phyloP scores from a whole-genome alignment of 75 land plant genomes.

The Sequoia sempervirens region DNA sequence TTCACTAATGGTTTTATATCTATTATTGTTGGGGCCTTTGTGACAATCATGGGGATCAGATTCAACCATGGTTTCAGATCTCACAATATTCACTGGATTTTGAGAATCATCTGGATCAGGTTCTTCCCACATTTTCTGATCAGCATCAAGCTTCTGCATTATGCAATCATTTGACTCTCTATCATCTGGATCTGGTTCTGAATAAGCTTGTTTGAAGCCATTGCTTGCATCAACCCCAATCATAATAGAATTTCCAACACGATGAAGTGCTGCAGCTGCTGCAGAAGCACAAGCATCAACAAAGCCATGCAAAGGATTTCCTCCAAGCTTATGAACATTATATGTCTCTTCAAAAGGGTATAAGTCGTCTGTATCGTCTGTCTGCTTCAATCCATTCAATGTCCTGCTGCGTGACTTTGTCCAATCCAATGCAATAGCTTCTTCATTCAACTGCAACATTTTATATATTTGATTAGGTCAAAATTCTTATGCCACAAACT shows the following conservation, averaged over 20 bases:
- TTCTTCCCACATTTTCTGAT: slow-evolving; percentile 4
- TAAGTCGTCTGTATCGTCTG: slow-evolving; percentile 41
- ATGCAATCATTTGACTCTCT: slow-evolving; percentile 8
- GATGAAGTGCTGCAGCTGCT: slow-evolving; percentile 66
- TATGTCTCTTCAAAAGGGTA: slow-evolving; percentile 13
- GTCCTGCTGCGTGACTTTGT: slow-evolving; percentile 77
- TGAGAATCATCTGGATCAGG: slow-evolving; percentile 47
- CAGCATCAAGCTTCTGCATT: background rate
- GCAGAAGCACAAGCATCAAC: slow-evolving; percentile 61
- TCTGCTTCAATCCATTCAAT: slow-evolving; percentile 37
- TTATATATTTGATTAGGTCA: background rate
- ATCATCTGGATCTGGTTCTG: slow-evolving; percentile 48
- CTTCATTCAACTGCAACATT: slow-evolving; percentile 72
- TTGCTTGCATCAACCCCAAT: slow-evolving; percentile 7
- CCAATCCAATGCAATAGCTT: slow-evolving; percentile 86
- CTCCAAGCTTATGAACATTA: slow-evolving; percentile 67
- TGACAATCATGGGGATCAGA: slow-evolving; percentile 40
- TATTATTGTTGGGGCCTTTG: background rate
- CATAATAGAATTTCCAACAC: slow-evolving; percentile 22
- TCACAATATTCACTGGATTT: background rate
- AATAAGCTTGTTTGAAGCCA: background rate
- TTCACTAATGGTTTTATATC: background rate
- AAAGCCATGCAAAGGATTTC: slow-evolving; percentile 20
- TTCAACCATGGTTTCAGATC: slow-evolving; percentile 8
- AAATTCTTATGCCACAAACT: background rate